Evolutionary conservation across 1,139 yeast species (phyloP).

Genomic region (Pneumocystis murina): DNA sequence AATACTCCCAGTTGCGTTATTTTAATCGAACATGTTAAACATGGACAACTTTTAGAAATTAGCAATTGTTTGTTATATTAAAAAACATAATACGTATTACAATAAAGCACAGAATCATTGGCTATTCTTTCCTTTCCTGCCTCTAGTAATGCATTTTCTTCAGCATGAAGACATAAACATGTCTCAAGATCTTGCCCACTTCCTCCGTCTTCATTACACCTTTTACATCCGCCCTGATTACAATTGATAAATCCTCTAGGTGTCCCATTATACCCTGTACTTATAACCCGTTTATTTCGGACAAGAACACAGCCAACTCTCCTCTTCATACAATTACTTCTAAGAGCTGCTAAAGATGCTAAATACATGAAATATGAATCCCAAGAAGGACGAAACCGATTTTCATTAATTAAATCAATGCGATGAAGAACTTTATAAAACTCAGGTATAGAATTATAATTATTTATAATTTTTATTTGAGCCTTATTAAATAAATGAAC

Average conservation of each 20-base stretch:
- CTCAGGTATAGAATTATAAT: slow-evolving; percentile 34
- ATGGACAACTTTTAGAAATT: slow-evolving; percentile 44
- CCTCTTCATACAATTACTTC: slow-evolving; percentile 94
- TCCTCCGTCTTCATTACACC: slow-evolving; percentile 52
- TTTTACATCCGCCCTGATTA: slow-evolving; percentile 84
- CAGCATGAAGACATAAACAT: slow-evolving; percentile 90
- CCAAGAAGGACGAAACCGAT: slow-evolving; percentile 85
- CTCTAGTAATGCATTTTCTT: slow-evolving; percentile 86
- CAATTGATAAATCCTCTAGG: slow-evolving; percentile 80
- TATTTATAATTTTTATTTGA: slow-evolving; percentile 46
- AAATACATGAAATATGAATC: slow-evolving; percentile 86
- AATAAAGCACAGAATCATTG: slow-evolving; percentile 50
- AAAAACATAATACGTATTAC: slow-evolving; percentile 43
- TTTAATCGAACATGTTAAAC: slow-evolving; percentile 87
- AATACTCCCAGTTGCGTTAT: slow-evolving; percentile 72
- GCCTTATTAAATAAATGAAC: slow-evolving; percentile 41
- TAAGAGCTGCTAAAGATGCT: slow-evolving; percentile 80
- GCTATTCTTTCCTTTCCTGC: slow-evolving; percentile 84
- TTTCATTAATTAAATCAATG: slow-evolving; percentile 38
- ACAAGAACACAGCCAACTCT: slow-evolving; percentile 93
- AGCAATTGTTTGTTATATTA: neutral
- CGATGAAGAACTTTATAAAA: slow-evolving; percentile 39
- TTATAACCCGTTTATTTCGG: slow-evolving; percentile 68
- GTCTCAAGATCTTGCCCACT: slow-evolving; percentile 57
- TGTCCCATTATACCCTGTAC: slow-evolving; percentile 96